Percentiles rank a stretch among this genome's conserved stretches.
phyloP scores from a whole-genome alignment of 2,329 filamentous ascomycete genomes.

The Trichophyton schoenleinii region DNA sequence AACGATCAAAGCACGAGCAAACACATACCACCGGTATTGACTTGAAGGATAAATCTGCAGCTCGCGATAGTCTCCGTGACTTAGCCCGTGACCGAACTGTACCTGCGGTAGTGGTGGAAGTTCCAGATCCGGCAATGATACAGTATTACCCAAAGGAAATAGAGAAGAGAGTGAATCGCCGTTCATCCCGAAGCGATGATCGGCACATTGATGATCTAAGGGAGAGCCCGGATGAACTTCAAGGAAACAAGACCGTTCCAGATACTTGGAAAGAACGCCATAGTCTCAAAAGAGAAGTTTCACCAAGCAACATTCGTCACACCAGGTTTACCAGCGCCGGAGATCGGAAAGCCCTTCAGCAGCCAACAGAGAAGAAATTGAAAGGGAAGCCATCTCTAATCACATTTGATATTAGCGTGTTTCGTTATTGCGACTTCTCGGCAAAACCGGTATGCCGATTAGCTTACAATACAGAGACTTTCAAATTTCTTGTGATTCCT shows the following conservation, averaged over 20 bases:
- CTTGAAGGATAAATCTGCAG: neutral
- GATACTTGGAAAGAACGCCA: constrained; percentile 12
- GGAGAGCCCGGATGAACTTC: constrained; percentile 31
- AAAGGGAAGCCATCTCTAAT: neutral
- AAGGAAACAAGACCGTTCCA: constrained; percentile 24
- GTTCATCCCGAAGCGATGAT: neutral
- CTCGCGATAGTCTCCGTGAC: neutral
- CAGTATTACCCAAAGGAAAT: neutral
- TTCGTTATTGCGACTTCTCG: neutral
- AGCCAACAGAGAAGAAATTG: neutral
- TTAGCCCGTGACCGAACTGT: neutral
- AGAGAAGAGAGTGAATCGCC: neutral
- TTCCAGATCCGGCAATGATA: neutral
- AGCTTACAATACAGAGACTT: constrained; percentile 1
- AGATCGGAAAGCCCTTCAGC: neutral
- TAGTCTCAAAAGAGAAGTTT: constrained; percentile 13
- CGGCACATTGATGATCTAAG: constrained; percentile 8
- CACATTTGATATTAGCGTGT: constrained; percentile 4
- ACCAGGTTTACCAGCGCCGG: constrained; percentile 19
- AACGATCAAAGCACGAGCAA: neutral
- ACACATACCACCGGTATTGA: neutral
- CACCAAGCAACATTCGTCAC: constrained; percentile 24
- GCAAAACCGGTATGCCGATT: neutral
- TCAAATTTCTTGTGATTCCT: neutral
- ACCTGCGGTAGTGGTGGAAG: neutral